Evolutionary conservation across 257 asterid species (phyloP).

Genomic region (Penstemon newberryi): DNA sequence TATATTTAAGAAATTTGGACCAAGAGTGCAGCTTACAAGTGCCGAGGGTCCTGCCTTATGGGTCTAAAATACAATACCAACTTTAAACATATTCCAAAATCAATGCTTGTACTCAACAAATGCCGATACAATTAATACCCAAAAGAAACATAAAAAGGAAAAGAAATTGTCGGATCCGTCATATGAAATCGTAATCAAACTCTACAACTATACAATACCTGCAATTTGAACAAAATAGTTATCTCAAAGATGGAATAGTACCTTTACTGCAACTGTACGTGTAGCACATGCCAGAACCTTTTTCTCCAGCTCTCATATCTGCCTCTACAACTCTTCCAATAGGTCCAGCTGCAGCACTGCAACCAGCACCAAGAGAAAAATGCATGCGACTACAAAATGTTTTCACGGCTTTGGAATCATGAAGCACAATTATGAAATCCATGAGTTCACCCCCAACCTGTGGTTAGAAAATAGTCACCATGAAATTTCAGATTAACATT

Average conservation of each 20-base stretch:
- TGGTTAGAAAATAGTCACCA: neutral
- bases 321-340: slow-evolving; percentile 97
- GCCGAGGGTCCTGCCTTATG: too few relatives aligned
- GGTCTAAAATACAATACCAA: neutral
- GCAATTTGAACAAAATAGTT: slow-evolving; percentile 2
- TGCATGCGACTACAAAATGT: slow-evolving; percentile 98
- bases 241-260: slow-evolving; percentile 30
- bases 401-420: slow-evolving; percentile 82
- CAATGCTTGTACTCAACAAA: neutral
- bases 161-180: neutral
- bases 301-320: slow-evolving; percentile 96
- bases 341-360: slow-evolving; percentile 99
- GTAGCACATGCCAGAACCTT: slow-evolving; percentile 98
- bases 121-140: neutral
- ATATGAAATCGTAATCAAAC: neutral
- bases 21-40: neutral
- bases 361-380: slow-evolving; percentile 98
- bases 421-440: slow-evolving; percentile 96
- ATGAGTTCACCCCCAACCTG: slow-evolving; percentile 94
- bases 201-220: neutral
- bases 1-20: neutral
- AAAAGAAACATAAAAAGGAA: neutral
- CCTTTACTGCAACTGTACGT: slow-evolving; percentile 99
- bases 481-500: too few relatives aligned
- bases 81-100: neutral